Base-by-base conservation (phyloP, 176 grass and related monocot genomes). In the Rhynchospora tenuis region DNA sequence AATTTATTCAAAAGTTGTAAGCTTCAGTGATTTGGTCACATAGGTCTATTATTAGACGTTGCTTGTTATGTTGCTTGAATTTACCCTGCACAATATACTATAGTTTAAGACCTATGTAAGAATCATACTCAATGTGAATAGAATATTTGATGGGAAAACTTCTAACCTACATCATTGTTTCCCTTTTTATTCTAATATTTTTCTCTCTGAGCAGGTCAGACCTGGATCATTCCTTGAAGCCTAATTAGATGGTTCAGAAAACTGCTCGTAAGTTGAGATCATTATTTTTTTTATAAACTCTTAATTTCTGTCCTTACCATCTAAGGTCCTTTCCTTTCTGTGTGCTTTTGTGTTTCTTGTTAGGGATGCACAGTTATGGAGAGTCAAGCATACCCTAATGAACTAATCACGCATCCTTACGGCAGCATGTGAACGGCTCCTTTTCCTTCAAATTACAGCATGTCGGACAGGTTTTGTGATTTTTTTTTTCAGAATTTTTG, bases 341-440 rank as follows among this genome's bases (percentile, higher is more conserved):
- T 88, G 73, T 61, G 83, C 75, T 80, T 50, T 70, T 52, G 4
- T 87, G 56, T 91, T 2, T 88, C 27, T 89, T 82, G 81, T 80
- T 88, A 98, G 96, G 88, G 87, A 67, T 73, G 77, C 79, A 59
- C 90, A 91, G 47, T 91, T 90, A 43, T 98, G 96, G 89, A 95
- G 87, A 98, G 88, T 90, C 90, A 90, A 89, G 93, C 89, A 50
- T 98, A 93, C 65, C 96, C 96, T 69, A 91, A 86, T 83, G 96
- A 98, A 90, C 88, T 98, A 89, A 93, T 98, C 54, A 77, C 83
- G 44, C 96, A 92, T 69, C 96, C 96, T 73, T 92, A 98, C 86
- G 96, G 95, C 89, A 95, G 96, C 91, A 95, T 89, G 93, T 95
- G 60, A 98, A 98, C 75, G 88, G 76, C 69, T 95, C 96, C 79